Base-by-base conservation (phyloP, 2,329 filamentous ascomycete genomes). In the Periconia sp. region DNA sequence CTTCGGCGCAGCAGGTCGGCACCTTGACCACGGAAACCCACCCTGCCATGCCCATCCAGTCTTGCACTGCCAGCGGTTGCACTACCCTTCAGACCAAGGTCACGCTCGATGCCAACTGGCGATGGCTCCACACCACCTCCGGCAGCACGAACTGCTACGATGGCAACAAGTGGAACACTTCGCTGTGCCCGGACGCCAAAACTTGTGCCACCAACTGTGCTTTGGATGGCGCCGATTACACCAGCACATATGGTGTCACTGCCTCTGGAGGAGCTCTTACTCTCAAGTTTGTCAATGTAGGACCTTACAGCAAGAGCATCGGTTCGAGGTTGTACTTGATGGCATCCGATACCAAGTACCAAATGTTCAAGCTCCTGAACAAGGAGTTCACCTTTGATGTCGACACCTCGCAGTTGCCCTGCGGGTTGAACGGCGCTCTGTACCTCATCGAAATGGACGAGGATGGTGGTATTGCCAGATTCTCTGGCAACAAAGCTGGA, bases 361-460 rank as follows among this genome's bases (percentile, higher is more conserved):
- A 64, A 42, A 58, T 67, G 53, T 63, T 61, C 55, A 61, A 63
- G 49, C 55, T 66, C 2, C 45, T 51, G 17, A 56, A 67, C 55
- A 33, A 50, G 41, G 64, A 67, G 50, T 65, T 67, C 50, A 65
- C 64, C 44, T 67, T 67, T 49, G 63, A 65, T 41, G 64, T 67
- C 41, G 64, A 67, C 48, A 47, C 62, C 0, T 64, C 61, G 3
- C 59, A 65, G 31, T 55, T 65, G 9, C 64, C 64, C n/a, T 67
- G 64, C 51, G 64, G 63, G 17, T 49, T 66, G 14, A 89, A 90
- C 69, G 86, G 86, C 43, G 87, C 87, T 44, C 76, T 90, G 45
- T 90, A 90, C 76, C 79, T 88, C 45, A 76, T 81, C 7, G 73
- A 78, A 62, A 87, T 87, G 84, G 78, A 82, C 15, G 74, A 77